These are phyloP conservation scores for Plasmopara halstedii DNA, from an alignment of 352 stramenopile genomes.

Conservation along the genomic window DNA sequence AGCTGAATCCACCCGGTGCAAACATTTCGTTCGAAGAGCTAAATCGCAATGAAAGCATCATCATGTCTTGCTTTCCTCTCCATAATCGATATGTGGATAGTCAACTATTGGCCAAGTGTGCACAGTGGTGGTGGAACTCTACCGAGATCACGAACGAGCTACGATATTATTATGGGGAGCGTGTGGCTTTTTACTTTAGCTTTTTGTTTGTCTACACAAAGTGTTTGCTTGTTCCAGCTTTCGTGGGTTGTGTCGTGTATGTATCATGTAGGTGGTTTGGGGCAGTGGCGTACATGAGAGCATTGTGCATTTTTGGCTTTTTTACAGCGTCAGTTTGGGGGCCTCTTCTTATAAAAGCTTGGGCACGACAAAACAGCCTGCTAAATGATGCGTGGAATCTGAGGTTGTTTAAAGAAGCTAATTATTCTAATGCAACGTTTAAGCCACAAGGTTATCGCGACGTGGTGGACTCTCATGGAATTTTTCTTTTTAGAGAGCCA, in stretches of 20 bases:
- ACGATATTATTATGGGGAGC: conserved; percentile 77
- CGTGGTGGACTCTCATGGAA: conserved; percentile 63
- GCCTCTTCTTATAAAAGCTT: conserved; percentile 68
- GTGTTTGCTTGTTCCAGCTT: conserved; percentile 53
- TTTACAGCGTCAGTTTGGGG: conserved; percentile 69
- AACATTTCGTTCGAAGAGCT: conserved; percentile 73
- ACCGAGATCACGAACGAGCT: conserved; percentile 82
- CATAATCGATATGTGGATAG: conserved; percentile 75
- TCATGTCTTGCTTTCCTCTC: conserved; percentile 73
- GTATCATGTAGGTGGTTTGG: conserved; percentile 61
- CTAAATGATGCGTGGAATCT: conserved; percentile 82
- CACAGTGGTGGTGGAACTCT: conserved; percentile 66
- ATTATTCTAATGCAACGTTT: conserved; percentile 78
- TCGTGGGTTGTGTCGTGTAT: conserved; percentile 56
- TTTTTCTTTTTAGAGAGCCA: conserved; percentile 68
- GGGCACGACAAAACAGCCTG: conserved; percentile 69
- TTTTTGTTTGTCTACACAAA: conserved; percentile 84
- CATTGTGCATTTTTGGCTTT: conserved; percentile 75
- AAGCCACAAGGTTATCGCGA: conserved; percentile 66
- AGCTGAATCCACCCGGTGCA: conserved; percentile 70
- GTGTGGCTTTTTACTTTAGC: conserved; percentile 81
- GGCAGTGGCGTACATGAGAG: conserved; percentile 71
- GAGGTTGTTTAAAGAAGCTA: conserved; percentile 77
- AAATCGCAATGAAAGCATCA: conserved; percentile 67
- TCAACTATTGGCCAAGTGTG: conserved; percentile 60